These are phyloP conservation scores for Leersia perrieri DNA, from an alignment of 176 grass and related monocot species.

Conservation along the genomic window DNA sequence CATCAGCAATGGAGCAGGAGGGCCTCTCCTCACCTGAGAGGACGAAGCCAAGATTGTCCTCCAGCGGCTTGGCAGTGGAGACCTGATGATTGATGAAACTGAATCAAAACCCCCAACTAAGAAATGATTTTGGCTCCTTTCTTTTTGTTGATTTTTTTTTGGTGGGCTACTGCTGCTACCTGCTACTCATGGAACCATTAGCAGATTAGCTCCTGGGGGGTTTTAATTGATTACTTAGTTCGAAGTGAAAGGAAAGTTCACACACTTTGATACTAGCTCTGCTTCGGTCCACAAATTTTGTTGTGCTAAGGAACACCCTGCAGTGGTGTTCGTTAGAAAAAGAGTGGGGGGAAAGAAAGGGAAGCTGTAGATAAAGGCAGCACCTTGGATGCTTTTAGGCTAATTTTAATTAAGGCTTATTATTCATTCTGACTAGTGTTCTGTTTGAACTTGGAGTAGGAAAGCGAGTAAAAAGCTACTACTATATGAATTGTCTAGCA, in stretches of 20 bases:
- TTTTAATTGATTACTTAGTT: not conserved
- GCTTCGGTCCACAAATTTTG: conserved; percentile 44
- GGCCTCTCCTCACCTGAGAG: conserved; percentile 58
- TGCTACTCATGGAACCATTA: not conserved
- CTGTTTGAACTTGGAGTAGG: not conserved
- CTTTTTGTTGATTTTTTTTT: conserved; percentile 1
- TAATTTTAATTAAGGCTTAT: conserved; percentile 36
- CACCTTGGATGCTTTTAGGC: conserved; percentile 30
- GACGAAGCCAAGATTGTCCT: conserved; percentile 59
- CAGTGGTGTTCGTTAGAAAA: not conserved
- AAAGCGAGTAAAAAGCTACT: not conserved
- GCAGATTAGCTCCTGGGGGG: not conserved
- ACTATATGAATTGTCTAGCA: not conserved
- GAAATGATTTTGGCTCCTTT: conserved; percentile 14
- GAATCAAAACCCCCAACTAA: not conserved
- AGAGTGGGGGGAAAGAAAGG: not conserved
- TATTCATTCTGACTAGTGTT: conserved; percentile 18
- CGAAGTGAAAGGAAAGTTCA: conserved; percentile 7
- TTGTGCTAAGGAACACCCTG: conserved; percentile 12
- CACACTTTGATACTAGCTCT: conserved; percentile 23
- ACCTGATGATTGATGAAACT: conserved; percentile 52
- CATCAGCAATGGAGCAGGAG: conserved; percentile 43
- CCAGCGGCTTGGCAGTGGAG: conserved; percentile 58
- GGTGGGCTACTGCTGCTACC: not conserved
- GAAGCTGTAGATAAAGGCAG: conserved; percentile 54